Percentiles rank a stretch among this genome's conserved stretches.
Conservation (phyloP, 495 filamentous ascomycete species). For the Apiosordaria backusii region DNA sequence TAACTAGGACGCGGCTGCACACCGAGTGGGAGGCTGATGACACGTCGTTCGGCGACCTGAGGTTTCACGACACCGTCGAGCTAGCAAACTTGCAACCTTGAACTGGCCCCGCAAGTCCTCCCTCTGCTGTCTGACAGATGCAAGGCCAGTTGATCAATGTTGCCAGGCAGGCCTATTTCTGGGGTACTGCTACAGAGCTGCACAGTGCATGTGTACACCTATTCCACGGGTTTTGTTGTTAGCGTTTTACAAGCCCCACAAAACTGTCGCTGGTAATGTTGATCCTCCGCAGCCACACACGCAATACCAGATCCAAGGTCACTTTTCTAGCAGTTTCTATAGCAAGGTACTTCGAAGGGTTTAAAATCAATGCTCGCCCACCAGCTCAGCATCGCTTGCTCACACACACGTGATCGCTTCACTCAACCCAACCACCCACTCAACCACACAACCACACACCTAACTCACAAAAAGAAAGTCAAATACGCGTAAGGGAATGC, state of each 20-base stretch:
- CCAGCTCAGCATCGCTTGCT: too few relatives aligned
- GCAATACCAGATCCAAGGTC: too few relatives aligned
- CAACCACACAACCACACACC: too few relatives aligned
- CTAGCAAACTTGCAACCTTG: neutral
- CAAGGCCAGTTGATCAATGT: constrained; percentile 7
- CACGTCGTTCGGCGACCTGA: neutral
- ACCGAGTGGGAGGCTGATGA: constrained; percentile 3
- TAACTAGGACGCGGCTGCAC: constrained; percentile 8
- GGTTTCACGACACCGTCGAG: constrained; percentile 14
- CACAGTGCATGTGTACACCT: constrained; percentile 6
- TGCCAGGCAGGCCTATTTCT: neutral
- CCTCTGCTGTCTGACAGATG: constrained; percentile 15
- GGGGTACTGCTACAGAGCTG: constrained; percentile 10
- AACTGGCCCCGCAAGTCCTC: constrained; percentile 7
- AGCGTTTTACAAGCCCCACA: too few relatives aligned
- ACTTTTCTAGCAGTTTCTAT: too few relatives aligned
- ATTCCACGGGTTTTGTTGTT: neutral
- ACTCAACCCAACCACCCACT: too few relatives aligned
- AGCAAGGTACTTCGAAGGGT: neutral
- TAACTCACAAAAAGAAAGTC: too few relatives aligned
- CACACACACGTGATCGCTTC: too few relatives aligned
- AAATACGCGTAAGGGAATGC: too few relatives aligned
- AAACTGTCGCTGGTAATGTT: too few relatives aligned
- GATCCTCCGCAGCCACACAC: too few relatives aligned
- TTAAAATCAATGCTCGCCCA: too few relatives aligned